Evolutionary conservation across 2,329 filamentous ascomycete genomes (phyloP).

Genomic region (Venturia carpophila): DNA sequence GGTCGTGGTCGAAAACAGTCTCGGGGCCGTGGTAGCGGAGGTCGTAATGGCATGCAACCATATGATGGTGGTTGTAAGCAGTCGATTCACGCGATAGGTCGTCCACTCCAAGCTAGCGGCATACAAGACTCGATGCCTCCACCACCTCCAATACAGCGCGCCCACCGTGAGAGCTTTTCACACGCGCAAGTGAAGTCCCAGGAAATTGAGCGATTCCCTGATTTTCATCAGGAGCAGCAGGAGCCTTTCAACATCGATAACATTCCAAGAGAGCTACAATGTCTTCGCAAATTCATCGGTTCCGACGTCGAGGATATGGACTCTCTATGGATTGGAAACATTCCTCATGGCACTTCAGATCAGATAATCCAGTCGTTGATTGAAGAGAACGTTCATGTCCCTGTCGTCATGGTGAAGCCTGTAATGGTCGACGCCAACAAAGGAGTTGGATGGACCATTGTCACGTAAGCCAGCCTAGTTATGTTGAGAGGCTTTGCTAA

Average conservation of each 20-base stretch:
- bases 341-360: neutral
- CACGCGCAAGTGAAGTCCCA: neutral
- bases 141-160: neutral
- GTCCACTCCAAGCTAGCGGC: neutral
- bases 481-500: neutral
- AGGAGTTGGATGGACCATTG: constrained; percentile 9
- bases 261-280: constrained; percentile 9
- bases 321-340: constrained; percentile 12
- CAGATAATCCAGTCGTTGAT: constrained; percentile 42
- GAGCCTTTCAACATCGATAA: neutral
- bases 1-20: neutral
- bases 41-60: neutral
- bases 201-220: constrained; percentile 10
- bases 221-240: neutral
- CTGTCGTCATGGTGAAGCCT: neutral
- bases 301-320: constrained; percentile 13
- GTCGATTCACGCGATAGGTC: neutral
- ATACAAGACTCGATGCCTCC: constrained; percentile 1
- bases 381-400: constrained; percentile 35
- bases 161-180: neutral
- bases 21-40: neutral
- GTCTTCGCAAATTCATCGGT: constrained; percentile 9
- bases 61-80: neutral
- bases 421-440: neutral
- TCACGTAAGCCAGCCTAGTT: neutral